Base-by-base conservation (phyloP, 2,329 filamentous ascomycete species). In the Aspergillus sojae region DNA sequence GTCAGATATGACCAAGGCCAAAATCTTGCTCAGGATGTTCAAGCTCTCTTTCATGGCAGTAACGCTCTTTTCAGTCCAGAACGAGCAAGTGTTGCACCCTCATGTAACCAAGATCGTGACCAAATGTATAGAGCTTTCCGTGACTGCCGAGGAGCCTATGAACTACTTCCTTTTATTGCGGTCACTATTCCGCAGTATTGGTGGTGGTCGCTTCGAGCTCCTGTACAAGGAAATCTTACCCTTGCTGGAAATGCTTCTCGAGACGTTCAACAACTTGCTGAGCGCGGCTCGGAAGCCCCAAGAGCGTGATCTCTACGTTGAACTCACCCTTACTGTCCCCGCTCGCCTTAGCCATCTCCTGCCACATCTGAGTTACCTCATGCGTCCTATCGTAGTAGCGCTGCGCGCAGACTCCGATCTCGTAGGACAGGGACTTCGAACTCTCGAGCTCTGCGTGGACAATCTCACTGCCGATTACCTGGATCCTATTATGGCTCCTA, bases 21-120 rank as follows among this genome's bases (percentile, higher is more conserved):
- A 93, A 6, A 97, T 99, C 55, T 81, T 99, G 39, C 82, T 99
- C 57, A 88, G 96, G 61, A 88, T 99, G 58, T 99, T 98, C 82
- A 99, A 99, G 79, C 81, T 99, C 57, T 96, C 94, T 0, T 99
- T 99, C 78, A 99, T 99, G 95, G 96, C 96, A 0, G 95, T 99
- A 45, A 99, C 95, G 0, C 84, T 99, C 1, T 99, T 99, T 77
- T 93, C 93, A 0, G 85, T 87, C 10, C 94, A 97, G 74, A 99
- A 99, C 71, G 95, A 99, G 79, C 91, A 95, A 75, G 93, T 99
- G 2, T 84, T 99, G 16, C 84, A 98, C 59, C 96, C 96, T 0
- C 95, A 99, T 76, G 94, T 99, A 57, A 94, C 96, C 60, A 96
- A 96, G 75, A 96, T 99, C 67, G 93, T 99, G 65, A 97, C 94